A percentile compares a stretch with the other conserved stretches of the same genome.
These are phyloP conservation scores for Apiotrichum mycotoxinovorans DNA, from an alignment of 1,284 basidiomycete species.

Conservation along the genomic window DNA sequence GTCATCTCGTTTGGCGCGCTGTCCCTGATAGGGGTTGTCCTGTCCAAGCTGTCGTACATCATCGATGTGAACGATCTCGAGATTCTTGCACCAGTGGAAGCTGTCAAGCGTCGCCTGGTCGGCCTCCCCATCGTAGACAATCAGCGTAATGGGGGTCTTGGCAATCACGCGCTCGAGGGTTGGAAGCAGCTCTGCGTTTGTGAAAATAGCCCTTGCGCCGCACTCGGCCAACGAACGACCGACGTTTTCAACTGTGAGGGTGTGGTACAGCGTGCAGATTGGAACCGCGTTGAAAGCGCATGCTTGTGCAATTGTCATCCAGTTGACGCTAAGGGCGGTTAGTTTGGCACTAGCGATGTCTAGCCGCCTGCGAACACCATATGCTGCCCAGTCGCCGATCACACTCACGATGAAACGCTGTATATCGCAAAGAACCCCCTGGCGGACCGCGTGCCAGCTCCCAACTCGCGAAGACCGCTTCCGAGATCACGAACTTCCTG, in stretches of 20 bases:
- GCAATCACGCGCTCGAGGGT: slow-evolving; percentile 65
- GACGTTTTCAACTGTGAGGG: slow-evolving; percentile 80
- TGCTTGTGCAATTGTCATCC: slow-evolving; percentile 84
- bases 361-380: too few relatives aligned
- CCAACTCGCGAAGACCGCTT: slow-evolving; percentile 70
- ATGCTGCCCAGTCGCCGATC: too few relatives aligned
- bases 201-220: slow-evolving; percentile 64
- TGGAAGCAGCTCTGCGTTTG: slow-evolving; percentile 81
- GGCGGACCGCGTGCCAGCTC: slow-evolving; percentile 50
- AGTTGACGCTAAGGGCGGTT: slow-evolving; percentile 54
- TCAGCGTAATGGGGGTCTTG: slow-evolving; percentile 68
- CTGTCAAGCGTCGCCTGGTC: slow-evolving; percentile 59
- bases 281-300: slow-evolving; percentile 70
- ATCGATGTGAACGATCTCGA: slow-evolving; percentile 64
- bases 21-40: slow-evolving; percentile 55
- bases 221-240: slow-evolving; percentile 89
- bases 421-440: slow-evolving; percentile 80
- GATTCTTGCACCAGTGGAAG: slow-evolving; percentile 53
- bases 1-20: slow-evolving; percentile 61
- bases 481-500: slow-evolving; percentile 63
- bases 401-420: slow-evolving; percentile 75
- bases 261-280: slow-evolving; percentile 95
- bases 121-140: slow-evolving; percentile 82
- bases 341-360: background rate
- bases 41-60: slow-evolving; percentile 66